A percentile compares a stretch with the other conserved stretches of the same genome.
Evolutionary conservation across 768 basidiomycete genomes (phyloP).

Genomic region (Termitomyces sp.): DNA sequence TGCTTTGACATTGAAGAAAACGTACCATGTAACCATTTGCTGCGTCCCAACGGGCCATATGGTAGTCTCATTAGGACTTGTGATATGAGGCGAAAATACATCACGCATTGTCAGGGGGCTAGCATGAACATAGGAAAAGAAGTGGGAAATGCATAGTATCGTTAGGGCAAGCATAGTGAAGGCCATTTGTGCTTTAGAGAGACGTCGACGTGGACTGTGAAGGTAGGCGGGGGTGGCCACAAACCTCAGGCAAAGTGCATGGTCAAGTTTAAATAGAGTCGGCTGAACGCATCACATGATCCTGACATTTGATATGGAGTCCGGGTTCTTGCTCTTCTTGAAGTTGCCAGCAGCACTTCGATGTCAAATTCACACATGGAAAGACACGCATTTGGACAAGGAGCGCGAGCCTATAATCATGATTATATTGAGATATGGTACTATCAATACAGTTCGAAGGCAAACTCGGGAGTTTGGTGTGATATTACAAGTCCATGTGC

Average conservation of each 20-base stretch:
- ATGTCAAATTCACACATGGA: constrained; percentile 4
- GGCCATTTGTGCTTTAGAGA: constrained; percentile 4
- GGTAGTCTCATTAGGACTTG: constrained; percentile 35
- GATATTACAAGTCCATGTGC: constrained; percentile 11
- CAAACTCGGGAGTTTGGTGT: constrained; percentile 3
- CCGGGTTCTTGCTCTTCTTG: neutral
- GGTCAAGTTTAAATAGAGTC: constrained; percentile 14
- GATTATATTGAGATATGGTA: constrained; percentile 11
- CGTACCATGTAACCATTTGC: constrained; percentile 51
- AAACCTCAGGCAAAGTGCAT: constrained; percentile 7
- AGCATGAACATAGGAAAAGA: constrained; percentile 26
- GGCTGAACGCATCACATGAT: constrained; percentile 17
- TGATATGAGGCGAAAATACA: constrained; percentile 47
- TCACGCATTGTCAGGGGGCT: constrained; percentile 33
- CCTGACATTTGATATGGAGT: constrained; percentile 11
- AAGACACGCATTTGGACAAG: constrained; percentile 1
- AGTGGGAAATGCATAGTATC: constrained; percentile 23
- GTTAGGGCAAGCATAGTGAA: constrained; percentile 24
- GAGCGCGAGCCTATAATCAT: neutral
- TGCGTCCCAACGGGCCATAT: constrained; percentile 45
- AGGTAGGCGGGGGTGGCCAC: constrained; percentile 12
- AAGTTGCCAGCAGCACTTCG: neutral
- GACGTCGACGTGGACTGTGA: constrained; percentile 14
- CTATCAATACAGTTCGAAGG: constrained; percentile 11
- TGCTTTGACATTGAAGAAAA: constrained; percentile 4